Base-by-base conservation (phyloP, 2,329 filamentous ascomycete species). In the Aspergillus phoenicis region DNA sequence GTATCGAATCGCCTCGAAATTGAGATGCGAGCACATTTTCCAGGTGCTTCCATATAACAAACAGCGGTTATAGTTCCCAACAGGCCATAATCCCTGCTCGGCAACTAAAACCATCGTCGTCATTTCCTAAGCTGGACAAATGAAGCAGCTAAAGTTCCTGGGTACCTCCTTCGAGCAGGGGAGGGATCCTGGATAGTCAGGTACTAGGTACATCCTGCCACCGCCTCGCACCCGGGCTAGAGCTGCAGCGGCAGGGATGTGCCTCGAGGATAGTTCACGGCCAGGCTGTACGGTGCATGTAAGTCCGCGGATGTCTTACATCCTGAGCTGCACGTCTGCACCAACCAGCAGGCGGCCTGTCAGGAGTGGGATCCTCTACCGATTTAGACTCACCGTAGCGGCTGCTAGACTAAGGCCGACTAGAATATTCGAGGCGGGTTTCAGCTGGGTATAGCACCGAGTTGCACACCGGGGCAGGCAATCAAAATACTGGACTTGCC, bases 221-320 rank as follows among this genome's bases (percentile, higher is more conserved):
- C 41, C 41, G 22, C 20, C 22, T 22, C 17, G 20, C 20, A 22
- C 41, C 41, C 41, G 41, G 22, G 10, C 41, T 45, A 45, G 41
- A 45, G 41, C 41, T 45, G 41, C 41, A 45, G 41, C 41, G 41
- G 13, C 41, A 45, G 41, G 41, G 41, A 45, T 45, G 41, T 45
- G 41, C 33, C 33, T 36, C 13, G 33, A 36, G 33, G 33, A 36
- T 36, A 13, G 33, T 36, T 36, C 33, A 36, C 33, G 5, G 33
- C 33, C 33, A 36, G 33, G 33, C 33, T 36, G 33, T 36, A 36
- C 33, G 33, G 41, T 45, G 41, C 52, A 49, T 56, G 58, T 56
- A 57, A 28, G 58, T 43, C 52, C 24, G 52, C 52, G 58, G 58
- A 60, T 60, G 52, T 60, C 52, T 60, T 60, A 60, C 58, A 60